phyloP scores from a whole-genome alignment of 495 filamentous ascomycete species.

The Tetracladium setigerum region DNA sequence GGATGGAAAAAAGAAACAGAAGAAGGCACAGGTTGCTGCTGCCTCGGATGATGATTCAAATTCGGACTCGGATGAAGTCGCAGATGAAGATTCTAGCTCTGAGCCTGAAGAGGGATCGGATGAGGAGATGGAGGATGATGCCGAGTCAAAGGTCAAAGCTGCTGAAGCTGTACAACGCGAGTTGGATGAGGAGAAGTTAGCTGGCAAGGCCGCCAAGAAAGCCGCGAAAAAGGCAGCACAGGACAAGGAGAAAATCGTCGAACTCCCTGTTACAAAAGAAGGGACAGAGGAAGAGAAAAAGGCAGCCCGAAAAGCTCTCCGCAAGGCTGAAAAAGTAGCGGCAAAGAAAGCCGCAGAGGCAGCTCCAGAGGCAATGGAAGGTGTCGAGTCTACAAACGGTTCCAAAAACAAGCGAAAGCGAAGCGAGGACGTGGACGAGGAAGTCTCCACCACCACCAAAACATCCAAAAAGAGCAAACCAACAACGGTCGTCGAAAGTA shows the following conservation, averaged over 20 bases:
- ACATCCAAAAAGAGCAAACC: conserved; percentile 13
- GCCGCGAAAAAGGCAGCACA: conserved; percentile 17
- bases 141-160: neutral
- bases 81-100: neutral
- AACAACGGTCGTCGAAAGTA: conserved; percentile 4
- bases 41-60: neutral
- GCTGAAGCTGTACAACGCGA: neutral
- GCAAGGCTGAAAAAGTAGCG: neutral
- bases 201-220: conserved; percentile 1
- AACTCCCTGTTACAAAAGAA: conserved; percentile 2
- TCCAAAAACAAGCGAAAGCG: neutral
- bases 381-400: conserved; percentile 1
- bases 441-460: neutral
- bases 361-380: neutral
- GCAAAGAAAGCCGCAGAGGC: neutral
- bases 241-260: conserved; percentile 17
- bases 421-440: neutral
- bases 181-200: neutral
- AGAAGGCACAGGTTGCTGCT: neutral
- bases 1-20: neutral
- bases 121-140: neutral
- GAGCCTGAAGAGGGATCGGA: neutral
- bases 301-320: conserved; percentile 4
- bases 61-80: neutral
- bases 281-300: conserved; percentile 2